Base-by-base conservation (phyloP, 305 asterid genomes). In the Solanum hybrid region DNA sequence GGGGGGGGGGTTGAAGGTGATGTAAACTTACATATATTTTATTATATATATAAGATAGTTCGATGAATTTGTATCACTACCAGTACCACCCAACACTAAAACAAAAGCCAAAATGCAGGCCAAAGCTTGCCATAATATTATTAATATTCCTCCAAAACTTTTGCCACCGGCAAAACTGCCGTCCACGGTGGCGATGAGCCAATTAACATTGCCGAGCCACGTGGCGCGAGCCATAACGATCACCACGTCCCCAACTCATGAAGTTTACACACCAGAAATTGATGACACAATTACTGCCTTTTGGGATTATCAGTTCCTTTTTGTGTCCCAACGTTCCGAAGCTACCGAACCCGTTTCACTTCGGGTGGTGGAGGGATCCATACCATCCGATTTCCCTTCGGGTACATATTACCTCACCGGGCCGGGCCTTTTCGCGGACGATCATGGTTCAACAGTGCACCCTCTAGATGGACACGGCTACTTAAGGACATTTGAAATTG, bases 401-500 rank as follows among this genome's bases (percentile, higher is more conserved):
- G 99, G 99, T 33, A 94, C 97, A 7, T 97, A 97, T 91, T 97
- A 94, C 87, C 94, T 97, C 13, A 94, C 99, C 78, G 99, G 99
- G 0, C 99, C 99, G 10, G 99, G 99, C 15, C 92, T 97, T 39
- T 97, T 97, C 90, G 34, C 96, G 34, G 99, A 97, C 51, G 99
- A 97, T 90, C 98, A 97, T 38, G 99, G 99, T 32, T 97, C 99
- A 89, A 97, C 99, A 29, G 99, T 97, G 84, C 99, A 97, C 94
- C 99, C 99, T 39, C 88, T 97, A 8, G 99, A 97, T 72, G 99
- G 99, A 4, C 99, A 96, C 89, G 99, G 99, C 10, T 97, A 97
- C 38, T 92, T 97, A 3, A 92, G 99, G 22, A 89, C 97, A 15
- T 97, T 97, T 88, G 86, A 78, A 2, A 92, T 96, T 83, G 94